Conservation (phyloP, 495 filamentous ascomycete species). For the Neurospora tetraspora region DNA sequence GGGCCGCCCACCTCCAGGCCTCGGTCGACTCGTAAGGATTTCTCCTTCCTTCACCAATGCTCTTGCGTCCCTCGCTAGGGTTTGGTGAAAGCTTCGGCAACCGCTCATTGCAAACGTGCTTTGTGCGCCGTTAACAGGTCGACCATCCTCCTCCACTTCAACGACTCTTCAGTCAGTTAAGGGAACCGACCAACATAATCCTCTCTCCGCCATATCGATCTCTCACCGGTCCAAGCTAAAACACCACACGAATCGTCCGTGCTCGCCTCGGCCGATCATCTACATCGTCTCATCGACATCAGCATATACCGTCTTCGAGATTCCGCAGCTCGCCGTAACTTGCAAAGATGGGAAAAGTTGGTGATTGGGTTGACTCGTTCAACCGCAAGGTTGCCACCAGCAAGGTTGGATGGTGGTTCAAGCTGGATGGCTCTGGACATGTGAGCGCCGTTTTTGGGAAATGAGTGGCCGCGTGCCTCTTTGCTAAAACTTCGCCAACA, state of each 20-base stretch:
- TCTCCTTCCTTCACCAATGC: background rate
- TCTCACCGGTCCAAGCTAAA: background rate
- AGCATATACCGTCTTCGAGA: background rate
- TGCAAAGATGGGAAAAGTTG: slow-evolving; percentile 19
- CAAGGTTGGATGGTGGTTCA: slow-evolving; percentile 61
- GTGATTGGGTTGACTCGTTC: slow-evolving; percentile 37
- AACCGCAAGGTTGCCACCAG: slow-evolving; percentile 47
- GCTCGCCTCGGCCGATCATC: background rate
- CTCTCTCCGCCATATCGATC: background rate
- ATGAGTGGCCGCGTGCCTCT: background rate
- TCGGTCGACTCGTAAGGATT: slow-evolving; percentile 1
- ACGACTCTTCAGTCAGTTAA: background rate
- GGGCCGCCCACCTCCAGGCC: slow-evolving; percentile 3
- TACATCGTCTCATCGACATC: background rate
- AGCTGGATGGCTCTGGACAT: slow-evolving; percentile 64
- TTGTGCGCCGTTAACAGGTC: background rate
- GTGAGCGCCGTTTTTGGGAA: slow-evolving; percentile 33
- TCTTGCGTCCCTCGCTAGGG: background rate
- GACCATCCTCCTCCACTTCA: background rate
- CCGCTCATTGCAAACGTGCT: background rate
- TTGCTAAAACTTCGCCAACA: slow-evolving; percentile 42
- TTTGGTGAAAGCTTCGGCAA: slow-evolving; percentile 2
- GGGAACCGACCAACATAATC: background rate
- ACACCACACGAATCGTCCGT: background rate
- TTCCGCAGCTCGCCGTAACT: background rate